Percentiles rank a stretch among this genome's conserved stretches.
Evolutionary conservation across 805 yeast genomes (phyloP).

Genomic region (Candida tallmaniae): DNA sequence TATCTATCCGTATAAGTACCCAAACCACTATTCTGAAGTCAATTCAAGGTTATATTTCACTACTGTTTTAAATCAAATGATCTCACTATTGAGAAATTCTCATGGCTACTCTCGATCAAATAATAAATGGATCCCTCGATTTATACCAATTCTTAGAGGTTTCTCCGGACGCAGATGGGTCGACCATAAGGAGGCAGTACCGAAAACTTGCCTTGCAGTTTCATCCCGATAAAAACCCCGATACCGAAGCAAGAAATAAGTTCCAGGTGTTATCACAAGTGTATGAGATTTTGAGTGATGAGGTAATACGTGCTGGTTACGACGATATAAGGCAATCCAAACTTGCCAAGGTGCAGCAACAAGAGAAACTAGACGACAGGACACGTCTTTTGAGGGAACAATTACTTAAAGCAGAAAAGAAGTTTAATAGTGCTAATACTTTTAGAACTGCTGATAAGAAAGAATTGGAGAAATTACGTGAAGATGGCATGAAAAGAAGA

Average conservation of each 20-base stretch:
- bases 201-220: constrained; percentile 30
- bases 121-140: constrained; percentile 22
- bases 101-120: constrained; percentile 6
- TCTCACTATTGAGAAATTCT: no score
- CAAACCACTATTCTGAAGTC: no score
- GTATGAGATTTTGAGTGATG: constrained; percentile 28
- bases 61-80: no score
- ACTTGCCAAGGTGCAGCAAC: constrained; percentile 9
- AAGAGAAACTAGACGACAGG: constrained; percentile 15
- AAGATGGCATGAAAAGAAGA: constrained; percentile 25
- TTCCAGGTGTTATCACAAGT: constrained; percentile 28
- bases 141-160: constrained; percentile 24
- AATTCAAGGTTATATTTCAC: no score
- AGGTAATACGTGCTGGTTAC: constrained; percentile 22
- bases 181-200: constrained; percentile 26
- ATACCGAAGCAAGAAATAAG: constrained; percentile 20
- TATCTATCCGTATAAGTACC: no score
- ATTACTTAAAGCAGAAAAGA: constrained; percentile 20
- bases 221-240: constrained; percentile 39
- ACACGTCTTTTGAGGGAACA: constrained; percentile 26
- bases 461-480: constrained; percentile 15
- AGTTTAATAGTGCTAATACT: constrained; percentile 2
- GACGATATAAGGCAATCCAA: constrained; percentile 22
- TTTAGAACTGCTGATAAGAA: constrained; percentile 3
- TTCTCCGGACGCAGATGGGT: constrained; percentile 15